Conservation (phyloP, 352 stramenopile genomes). For the Phytophthora pini region DNA sequence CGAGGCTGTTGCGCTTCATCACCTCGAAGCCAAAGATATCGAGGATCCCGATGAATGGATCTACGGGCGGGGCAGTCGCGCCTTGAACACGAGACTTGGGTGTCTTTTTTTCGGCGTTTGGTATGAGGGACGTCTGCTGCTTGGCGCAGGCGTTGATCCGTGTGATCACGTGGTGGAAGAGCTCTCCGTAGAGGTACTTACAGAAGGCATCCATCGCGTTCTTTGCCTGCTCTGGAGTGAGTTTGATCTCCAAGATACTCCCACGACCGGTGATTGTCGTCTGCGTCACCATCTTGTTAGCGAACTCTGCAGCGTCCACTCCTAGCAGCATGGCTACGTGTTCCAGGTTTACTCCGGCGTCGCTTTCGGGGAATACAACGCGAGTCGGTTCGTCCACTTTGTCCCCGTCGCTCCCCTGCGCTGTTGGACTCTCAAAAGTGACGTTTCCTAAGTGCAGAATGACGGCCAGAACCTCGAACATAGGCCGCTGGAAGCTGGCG, state of each 20-base stretch:
- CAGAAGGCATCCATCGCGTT: slow-evolving; percentile 87
- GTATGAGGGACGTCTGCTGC: slow-evolving; percentile 50
- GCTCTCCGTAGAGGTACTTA: slow-evolving; percentile 84
- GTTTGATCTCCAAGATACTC: slow-evolving; percentile 77
- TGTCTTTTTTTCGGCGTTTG: slow-evolving; percentile 20
- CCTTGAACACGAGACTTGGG: slow-evolving; percentile 25
- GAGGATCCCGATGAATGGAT: slow-evolving; percentile 86
- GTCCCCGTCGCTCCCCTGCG: slow-evolving; percentile 17
- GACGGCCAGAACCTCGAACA: slow-evolving; percentile 77
- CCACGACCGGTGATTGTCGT: slow-evolving; percentile 80
- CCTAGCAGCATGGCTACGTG: slow-evolving; percentile 68
- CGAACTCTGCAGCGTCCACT: slow-evolving; percentile 64
- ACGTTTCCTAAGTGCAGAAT: slow-evolving; percentile 81
- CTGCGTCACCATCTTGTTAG: slow-evolving; percentile 85
- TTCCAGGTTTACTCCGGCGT: slow-evolving; percentile 58
- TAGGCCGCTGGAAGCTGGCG: slow-evolving; percentile 62
- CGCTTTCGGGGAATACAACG: slow-evolving; percentile 61
- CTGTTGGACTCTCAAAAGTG: slow-evolving; percentile 47
- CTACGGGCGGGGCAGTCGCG: background rate
- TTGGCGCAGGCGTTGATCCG: slow-evolving; percentile 81
- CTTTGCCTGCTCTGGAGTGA: slow-evolving; percentile 77
- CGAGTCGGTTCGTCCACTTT: slow-evolving; percentile 44
- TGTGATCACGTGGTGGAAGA: slow-evolving; percentile 81
- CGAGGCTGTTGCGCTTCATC: slow-evolving; percentile 88
- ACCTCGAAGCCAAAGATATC: slow-evolving; percentile 94